phyloP scores from a whole-genome alignment of 2,329 filamentous ascomycete species.

The Pseudocercospora pini-densiflorae region DNA sequence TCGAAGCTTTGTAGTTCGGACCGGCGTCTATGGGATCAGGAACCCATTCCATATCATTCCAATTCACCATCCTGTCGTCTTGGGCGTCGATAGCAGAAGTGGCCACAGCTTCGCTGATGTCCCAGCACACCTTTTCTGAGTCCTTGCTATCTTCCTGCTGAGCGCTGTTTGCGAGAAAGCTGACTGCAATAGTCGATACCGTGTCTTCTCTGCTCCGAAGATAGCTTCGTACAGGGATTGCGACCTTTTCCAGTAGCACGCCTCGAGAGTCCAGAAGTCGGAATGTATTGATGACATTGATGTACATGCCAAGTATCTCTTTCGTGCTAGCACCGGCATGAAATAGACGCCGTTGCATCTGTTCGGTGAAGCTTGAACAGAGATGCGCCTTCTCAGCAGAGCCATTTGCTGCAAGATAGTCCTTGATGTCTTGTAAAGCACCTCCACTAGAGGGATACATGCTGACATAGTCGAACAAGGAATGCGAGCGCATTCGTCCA shows the following conservation, averaged over 20 bases:
- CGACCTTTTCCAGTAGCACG: conserved; percentile 75
- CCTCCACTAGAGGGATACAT: conserved; percentile 73
- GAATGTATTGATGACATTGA: conserved; percentile 78
- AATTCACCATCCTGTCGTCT: conserved; percentile 71
- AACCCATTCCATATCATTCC: conserved; percentile 90
- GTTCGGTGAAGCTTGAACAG: conserved; percentile 69
- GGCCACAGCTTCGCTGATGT: conserved; percentile 69
- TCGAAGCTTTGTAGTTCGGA: conserved; percentile 84
- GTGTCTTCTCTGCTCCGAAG: conserved; percentile 78
- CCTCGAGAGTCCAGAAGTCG: conserved; percentile 77
- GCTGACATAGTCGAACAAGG: conserved; percentile 79
- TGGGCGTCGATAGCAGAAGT: conserved; percentile 59
- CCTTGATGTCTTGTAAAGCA: conserved; percentile 73
- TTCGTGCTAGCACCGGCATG: conserved; percentile 78
- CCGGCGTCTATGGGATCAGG: conserved; percentile 93
- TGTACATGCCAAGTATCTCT: conserved; percentile 76
- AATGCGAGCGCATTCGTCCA: conserved; percentile 69
- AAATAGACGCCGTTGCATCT: conserved; percentile 68
- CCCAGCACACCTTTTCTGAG: conserved; percentile 60
- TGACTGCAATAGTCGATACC: conserved; percentile 75
- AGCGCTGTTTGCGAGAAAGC: conserved; percentile 67
- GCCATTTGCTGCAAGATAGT: conserved; percentile 68
- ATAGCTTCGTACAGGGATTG: conserved; percentile 74
- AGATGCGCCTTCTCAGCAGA: conserved; percentile 71
- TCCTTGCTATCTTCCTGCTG: conserved; percentile 46